These are phyloP conservation scores for Endothia cerciana DNA, from an alignment of 2,329 filamentous ascomycete species.

Conservation along the genomic window DNA sequence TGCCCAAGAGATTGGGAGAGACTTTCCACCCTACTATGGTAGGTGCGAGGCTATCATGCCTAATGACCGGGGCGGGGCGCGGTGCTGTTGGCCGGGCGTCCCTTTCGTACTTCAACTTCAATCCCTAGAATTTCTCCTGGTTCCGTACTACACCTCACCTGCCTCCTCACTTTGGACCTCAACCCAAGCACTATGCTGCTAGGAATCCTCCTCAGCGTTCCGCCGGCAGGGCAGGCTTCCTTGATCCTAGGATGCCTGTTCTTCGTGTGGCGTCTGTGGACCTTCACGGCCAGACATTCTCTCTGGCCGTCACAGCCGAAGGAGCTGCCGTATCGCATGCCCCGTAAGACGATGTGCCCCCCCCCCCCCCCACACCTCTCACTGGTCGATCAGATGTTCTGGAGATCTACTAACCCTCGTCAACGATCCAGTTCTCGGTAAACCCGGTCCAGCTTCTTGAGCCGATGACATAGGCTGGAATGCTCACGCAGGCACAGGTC, in stretches of 20 bases:
- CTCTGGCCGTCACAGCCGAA: conserved; percentile 8
- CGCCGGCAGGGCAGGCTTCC: conserved; percentile 3
- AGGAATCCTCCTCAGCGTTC: neutral
- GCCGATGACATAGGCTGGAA: neutral
- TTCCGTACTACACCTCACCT: neutral
- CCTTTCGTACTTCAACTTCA: too few species aligned
- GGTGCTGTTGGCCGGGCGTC: too few species aligned
- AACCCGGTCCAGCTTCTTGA: neutral
- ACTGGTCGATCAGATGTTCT: neutral
- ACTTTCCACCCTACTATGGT: too few species aligned
- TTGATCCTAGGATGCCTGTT: neutral
- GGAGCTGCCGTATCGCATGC: conserved; percentile 10
- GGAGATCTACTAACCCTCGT: neutral
- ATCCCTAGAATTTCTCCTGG: neutral
- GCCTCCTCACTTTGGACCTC: too few species aligned
- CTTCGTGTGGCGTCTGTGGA: conserved; percentile 13
- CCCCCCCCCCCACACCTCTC: too few species aligned
- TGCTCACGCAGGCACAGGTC: conserved; percentile 3
- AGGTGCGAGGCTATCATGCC: neutral
- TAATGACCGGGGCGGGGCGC: too few species aligned
- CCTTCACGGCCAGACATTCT: conserved; percentile 3
- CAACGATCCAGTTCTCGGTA: conserved; percentile 1
- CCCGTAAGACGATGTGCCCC: neutral
- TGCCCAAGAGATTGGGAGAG: neutral
- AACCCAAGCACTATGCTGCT: neutral